These are phyloP conservation scores for Chloromonas sp. DNA, from an alignment of 163 green algal genomes.

Conservation along the genomic window DNA sequence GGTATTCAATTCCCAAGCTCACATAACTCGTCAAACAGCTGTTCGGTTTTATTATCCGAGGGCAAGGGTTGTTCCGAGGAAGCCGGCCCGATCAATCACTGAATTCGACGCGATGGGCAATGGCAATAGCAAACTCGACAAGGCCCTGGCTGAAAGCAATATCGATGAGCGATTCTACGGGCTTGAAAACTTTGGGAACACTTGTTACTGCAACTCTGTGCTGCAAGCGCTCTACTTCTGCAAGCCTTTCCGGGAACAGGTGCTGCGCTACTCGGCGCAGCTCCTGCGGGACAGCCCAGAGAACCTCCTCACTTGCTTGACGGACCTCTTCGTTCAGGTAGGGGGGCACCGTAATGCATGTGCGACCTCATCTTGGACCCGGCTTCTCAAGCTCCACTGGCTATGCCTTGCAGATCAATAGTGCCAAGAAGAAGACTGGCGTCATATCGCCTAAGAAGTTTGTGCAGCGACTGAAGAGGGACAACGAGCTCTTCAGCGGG, in stretches of 20 bases:
- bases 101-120: constrained; percentile 46
- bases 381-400: neutral
- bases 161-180: constrained; percentile 88
- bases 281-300: constrained; percentile 59
- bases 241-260: constrained; percentile 75
- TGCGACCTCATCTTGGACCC: neutral
- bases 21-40: too few species aligned
- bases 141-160: constrained; percentile 57
- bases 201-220: constrained; percentile 97
- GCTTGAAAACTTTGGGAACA: constrained; percentile 99
- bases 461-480: constrained; percentile 80
- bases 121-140: constrained; percentile 61
- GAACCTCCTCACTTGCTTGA: constrained; percentile 86
- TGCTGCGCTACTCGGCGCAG: constrained; percentile 71
- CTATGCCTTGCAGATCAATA: constrained; percentile 65
- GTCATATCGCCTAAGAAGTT: constrained; percentile 87
- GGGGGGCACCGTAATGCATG: neutral
- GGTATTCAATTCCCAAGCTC: too few species aligned
- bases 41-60: too few species aligned
- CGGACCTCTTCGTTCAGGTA: constrained; percentile 89
- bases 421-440: constrained; percentile 82
- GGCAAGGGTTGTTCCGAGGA: too few species aligned
- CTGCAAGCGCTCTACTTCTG: constrained; percentile 97
- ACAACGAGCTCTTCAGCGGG: constrained; percentile 93
- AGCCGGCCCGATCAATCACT: too few species aligned